Evolutionary conservation across 108 stramenopile species (phyloP).

Genomic region (Tribonema minus): DNA sequence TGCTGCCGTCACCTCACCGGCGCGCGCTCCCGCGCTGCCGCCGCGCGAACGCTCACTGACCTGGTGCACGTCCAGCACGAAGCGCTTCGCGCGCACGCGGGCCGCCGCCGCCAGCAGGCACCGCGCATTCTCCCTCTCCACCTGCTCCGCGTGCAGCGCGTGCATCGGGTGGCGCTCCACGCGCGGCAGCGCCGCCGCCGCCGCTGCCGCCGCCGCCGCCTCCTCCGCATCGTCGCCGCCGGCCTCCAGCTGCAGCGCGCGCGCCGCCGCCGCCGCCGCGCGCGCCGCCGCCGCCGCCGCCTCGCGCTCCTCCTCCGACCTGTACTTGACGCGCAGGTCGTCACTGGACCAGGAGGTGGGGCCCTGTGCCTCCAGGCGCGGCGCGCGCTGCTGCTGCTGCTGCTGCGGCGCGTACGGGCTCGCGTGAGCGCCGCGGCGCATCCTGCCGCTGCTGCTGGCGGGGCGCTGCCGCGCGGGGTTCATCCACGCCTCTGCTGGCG

Average conservation of each 20-base stretch:
- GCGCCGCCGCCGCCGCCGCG: slow-evolving; percentile 29
- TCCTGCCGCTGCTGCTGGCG: background rate
- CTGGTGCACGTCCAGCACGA: slow-evolving; percentile 41
- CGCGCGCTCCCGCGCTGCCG: too few species aligned
- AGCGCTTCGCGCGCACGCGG: slow-evolving; percentile 45
- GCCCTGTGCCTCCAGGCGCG: slow-evolving; percentile 27
- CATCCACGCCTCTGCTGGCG: background rate
- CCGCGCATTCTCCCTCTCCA: slow-evolving; percentile 37
- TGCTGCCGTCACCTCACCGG: too few species aligned
- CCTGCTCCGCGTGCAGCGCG: background rate
- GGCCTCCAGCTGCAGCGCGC: slow-evolving; percentile 15
- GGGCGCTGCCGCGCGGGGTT: background rate
- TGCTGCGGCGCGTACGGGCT: background rate
- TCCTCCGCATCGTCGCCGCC: slow-evolving; percentile 1
- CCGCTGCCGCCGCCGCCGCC: background rate
- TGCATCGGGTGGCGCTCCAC: slow-evolving; percentile 20
- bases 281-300: slow-evolving; percentile 36
- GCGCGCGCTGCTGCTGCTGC: background rate
- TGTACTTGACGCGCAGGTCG: slow-evolving; percentile 43
- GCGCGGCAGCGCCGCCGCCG: slow-evolving; percentile 25
- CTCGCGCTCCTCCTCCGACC: slow-evolving; percentile 39
- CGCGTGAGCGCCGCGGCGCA: background rate
- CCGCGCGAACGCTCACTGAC: too few species aligned
- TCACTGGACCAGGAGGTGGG: slow-evolving; percentile 38
- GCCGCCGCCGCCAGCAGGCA: slow-evolving; percentile 36